Evolutionary conservation across 805 yeast species (phyloP), one percentile per base, ranked within the genome.

Genomic region (Wickerhamiella dianesei): DNA sequence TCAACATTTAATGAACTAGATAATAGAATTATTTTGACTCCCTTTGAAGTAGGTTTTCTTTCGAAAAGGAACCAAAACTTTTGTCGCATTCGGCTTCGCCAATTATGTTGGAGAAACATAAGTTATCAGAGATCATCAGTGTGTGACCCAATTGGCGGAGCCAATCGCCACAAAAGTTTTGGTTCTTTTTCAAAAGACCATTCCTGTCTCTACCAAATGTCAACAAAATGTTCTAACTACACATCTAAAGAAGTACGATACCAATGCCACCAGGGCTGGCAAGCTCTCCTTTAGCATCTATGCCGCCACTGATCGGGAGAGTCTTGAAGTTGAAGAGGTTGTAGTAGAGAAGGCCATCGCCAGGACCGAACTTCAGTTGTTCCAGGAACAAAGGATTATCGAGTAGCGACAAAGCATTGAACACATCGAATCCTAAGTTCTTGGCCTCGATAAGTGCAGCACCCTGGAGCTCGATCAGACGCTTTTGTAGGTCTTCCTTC

Each of bases 261-360:
- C 96, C 98, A 35, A 92, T 74, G 6, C 88, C 94, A 64, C 95
- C 86, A 21, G 73, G 73, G 14, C 65, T 60, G 44, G 75, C 77
- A 32, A 75, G 68, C 45, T 73, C 73, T 43, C 76, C 75, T 2
- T 73, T 65, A 9, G 69, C 64, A 49, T 76, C 77, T 21, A 85
- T 65, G 4, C 98, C 98, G 35, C 96, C 95, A 48, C 70, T 66
- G 40, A 92, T 75, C 3, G 86, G 87, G 64, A 76, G 76, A 3
- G 94, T 80, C 59, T 72, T 79, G 70, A 87, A 92, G 64, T 92
- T 92, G 74, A 92, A 92, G 53, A 92, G 67, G 61, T 92, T 92
- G 64, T 82, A 92, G 64, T 92, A 83, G 59, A 92, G 72, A 59
- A 76, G 75, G 0, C 98, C 98, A 63, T 89, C 97, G 40, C 98